These are phyloP conservation scores for Taiozyma sp. DNA, from an alignment of 1,139 yeast genomes.

Conservation along the genomic window DNA sequence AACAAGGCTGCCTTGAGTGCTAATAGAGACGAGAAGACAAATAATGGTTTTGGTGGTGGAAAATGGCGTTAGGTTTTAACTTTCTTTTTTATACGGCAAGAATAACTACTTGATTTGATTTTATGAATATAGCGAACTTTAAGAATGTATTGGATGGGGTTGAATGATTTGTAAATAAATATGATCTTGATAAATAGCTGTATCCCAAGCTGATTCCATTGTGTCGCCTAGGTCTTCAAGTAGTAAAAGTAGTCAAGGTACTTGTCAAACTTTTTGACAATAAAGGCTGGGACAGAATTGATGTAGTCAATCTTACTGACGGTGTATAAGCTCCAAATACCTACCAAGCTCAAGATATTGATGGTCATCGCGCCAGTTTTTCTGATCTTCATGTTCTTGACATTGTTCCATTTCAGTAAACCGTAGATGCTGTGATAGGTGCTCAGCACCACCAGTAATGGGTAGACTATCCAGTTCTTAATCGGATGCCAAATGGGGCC, in stretches of 20 bases:
- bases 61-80: constrained; percentile 7
- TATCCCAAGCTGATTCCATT: background rate
- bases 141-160: background rate
- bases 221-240: background rate
- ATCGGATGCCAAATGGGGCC: constrained; percentile 19
- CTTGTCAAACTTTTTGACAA: constrained; percentile 15
- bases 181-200: background rate
- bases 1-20: constrained; percentile 22
- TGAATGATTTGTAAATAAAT: background rate
- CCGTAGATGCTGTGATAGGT: constrained; percentile 41
- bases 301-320: constrained; percentile 9
- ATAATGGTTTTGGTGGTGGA: background rate
- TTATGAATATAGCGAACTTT: background rate
- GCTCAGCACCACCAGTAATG: constrained; percentile 26
- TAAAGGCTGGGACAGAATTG: constrained; percentile 9
- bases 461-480: constrained; percentile 25
- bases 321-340: constrained; percentile 13
- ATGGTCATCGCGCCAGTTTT: constrained; percentile 17
- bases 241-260: constrained; percentile 14
- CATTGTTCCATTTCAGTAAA: constrained; percentile 30
- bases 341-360: constrained; percentile 15
- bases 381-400: constrained; percentile 17
- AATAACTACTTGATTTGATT: background rate
- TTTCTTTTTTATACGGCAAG: background rate
- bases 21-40: background rate